Base-by-base conservation (phyloP, 768 basidiomycete genomes). In the Mrakia frigida region DNA sequence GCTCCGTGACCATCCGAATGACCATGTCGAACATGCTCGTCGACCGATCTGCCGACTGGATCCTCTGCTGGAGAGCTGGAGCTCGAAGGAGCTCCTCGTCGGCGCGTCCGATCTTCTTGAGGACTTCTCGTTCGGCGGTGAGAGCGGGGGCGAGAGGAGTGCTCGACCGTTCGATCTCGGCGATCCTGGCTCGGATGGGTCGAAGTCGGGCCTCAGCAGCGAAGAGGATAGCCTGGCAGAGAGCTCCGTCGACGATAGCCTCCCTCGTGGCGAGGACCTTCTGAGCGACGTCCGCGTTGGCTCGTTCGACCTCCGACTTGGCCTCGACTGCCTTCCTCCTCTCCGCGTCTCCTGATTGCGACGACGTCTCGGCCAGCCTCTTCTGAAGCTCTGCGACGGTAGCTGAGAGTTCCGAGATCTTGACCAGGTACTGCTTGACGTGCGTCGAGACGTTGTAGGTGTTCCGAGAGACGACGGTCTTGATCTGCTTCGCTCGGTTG, bases 401-500 rank as follows among this genome's bases (percentile, higher is more conserved):
- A 53, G 86, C 83, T 79, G 93, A 92, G 79, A 96, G 90, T 74
- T 92, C 86, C 81, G 93, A 92, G 81, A 98, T 97, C 72, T 93
- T 93, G 83, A 93, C 92, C 65, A 97, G 92, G 81, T 98, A 99
- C 84, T 91, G 92, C 50, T 92, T 93, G 78, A 98, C 95, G 81
- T 98, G 93, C 23, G 95, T 88, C 81, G 96, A 91, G 78, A 98
- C 93, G 79, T 95, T 94, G 81, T 96, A 90, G 41, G 96, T 91
- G 82, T 99, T 98, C 63, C 93, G 88, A 0, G 95, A 94, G 77
- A 98, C 90, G 83, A 93, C 96, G 25, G 96, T 98, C 86, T 95
- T 95, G 84, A 99, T 98, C 86, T 94, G 93, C 77, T 97, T 97
- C 37, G 97, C 96, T 65, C 95, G 91, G 80, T 99, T 95, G 33